phyloP scores from a whole-genome alignment of 2,329 filamentous ascomycete species.

The Trichoderma arundinaceum region DNA sequence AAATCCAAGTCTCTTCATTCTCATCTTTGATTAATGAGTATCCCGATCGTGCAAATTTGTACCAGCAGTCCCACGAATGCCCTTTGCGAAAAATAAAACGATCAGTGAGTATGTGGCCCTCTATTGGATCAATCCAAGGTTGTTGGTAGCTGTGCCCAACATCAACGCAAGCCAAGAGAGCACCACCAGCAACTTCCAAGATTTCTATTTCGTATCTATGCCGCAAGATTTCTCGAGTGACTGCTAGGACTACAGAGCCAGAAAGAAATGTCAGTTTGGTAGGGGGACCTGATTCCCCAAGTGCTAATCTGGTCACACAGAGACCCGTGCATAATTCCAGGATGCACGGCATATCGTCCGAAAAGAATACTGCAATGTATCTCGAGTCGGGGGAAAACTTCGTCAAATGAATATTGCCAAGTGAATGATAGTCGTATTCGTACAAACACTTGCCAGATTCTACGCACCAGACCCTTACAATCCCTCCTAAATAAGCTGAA shows the following conservation, averaged over 20 bases:
- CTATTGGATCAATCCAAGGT: not conserved
- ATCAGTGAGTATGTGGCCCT: not conserved
- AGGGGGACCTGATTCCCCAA: fast-evolving
- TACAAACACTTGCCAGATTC: not conserved
- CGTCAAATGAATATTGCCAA: no score
- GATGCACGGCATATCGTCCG: not conserved
- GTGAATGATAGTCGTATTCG: no score
- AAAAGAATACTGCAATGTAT: not conserved
- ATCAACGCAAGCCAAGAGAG: not conserved
- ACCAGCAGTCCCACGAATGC: not conserved
- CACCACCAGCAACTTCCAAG: not conserved
- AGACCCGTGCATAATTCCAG: not conserved
- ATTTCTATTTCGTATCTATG: not conserved
- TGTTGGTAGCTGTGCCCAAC: not conserved
- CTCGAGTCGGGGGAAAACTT: not conserved
- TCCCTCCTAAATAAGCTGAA: fast-evolving
- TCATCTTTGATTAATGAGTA: not conserved
- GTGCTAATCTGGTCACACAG: not conserved
- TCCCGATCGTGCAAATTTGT: no score
- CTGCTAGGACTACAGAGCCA: not conserved
- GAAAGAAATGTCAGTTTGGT: not conserved
- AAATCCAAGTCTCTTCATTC: not conserved
- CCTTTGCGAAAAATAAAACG: not conserved
- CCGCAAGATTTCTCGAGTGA: no score
- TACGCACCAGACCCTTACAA: not conserved